Conservation (phyloP, 345 rosid genomes). For the Eucalyptus polyanthemos region DNA sequence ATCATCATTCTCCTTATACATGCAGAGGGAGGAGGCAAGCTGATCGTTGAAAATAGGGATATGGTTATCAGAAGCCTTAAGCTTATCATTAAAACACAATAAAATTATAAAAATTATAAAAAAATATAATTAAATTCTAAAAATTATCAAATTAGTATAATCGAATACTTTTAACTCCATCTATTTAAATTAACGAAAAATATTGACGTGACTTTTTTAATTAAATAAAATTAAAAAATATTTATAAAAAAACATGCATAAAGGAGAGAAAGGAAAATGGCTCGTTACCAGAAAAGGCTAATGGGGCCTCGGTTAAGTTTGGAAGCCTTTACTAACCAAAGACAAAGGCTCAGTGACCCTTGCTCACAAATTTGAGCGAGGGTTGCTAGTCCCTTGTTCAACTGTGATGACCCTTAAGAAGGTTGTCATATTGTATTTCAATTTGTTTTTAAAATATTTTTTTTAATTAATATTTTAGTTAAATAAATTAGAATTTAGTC, state of each 20-base stretch:
- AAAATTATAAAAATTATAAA: too few species aligned
- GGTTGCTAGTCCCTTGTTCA: accelerated
- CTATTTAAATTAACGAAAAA: too few species aligned
- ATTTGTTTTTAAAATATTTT: too few species aligned
- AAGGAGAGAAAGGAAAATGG: accelerated
- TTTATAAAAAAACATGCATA: too few species aligned
- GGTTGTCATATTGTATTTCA: accelerated
- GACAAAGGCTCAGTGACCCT: too few species aligned
- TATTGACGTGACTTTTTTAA: accelerated
- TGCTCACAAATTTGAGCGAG: accelerated
- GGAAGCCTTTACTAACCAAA: accelerated
- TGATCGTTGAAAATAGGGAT: neutral
- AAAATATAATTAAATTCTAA: too few species aligned
- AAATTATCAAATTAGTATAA: accelerated
- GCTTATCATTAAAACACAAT: too few species aligned
- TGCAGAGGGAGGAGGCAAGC: neutral
- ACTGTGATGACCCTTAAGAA: accelerated
- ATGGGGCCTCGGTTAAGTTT: too few species aligned
- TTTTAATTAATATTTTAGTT: too few species aligned
- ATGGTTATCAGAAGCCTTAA: too few species aligned
- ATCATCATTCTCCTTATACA: neutral
- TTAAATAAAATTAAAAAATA: too few species aligned
- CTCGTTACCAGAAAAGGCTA: accelerated
- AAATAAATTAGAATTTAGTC: too few species aligned
- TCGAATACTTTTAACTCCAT: accelerated